Base-by-base conservation (phyloP, 768 basidiomycete species). In the Leucosporidium creatinivorum region DNA sequence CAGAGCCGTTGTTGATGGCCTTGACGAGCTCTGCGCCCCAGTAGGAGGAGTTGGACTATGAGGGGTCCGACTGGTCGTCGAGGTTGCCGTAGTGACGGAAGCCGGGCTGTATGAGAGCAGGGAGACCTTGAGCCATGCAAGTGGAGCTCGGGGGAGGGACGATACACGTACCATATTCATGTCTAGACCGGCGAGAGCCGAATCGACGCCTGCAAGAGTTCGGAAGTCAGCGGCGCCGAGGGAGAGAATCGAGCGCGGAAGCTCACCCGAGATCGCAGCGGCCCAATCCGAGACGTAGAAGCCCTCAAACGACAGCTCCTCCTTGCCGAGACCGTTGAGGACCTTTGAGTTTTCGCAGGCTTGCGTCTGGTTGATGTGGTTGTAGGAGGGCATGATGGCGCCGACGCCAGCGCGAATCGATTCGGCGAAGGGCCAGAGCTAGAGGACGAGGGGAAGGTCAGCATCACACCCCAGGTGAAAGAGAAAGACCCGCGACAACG, bases 211-310 rank as follows among this genome's bases (percentile, higher is more conserved):
- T 9, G 57, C 33, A 10, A 33, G 18, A 12, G 39, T 9, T 2
- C n/a, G 36, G 36, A 58, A 0, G 61, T 25, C 17, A 61, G 31
- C 30, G 5, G 12, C 50, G 25, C 70, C 70, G 66, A 54, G n/a
- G n/a, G n/a, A n/a, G n/a, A n/a, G n/a, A 33, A 33, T 4, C 33
- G 33, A 33, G 4, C 33, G 39, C 39, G 2, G 39, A 10, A 13
- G 15, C 17, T 67, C 65, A 30, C 69, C 66, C 44, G 60, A 56
- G n/a, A 67, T 52, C 54, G 69, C 87, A 23, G 84, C 87, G 71
- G 79, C 77, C 87, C 88, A 89, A 77, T 89, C 89, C 18, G 86
- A 85, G 85, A 88, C 84, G 60, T 89, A 82, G 39, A 82, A 87
- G 50, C 88, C 89, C 78, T 87, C 87, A 81, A 89, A 91, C 17